phyloP scores from a whole-genome alignment of 768 basidiomycete species.

The Mycena albidolilacea region DNA sequence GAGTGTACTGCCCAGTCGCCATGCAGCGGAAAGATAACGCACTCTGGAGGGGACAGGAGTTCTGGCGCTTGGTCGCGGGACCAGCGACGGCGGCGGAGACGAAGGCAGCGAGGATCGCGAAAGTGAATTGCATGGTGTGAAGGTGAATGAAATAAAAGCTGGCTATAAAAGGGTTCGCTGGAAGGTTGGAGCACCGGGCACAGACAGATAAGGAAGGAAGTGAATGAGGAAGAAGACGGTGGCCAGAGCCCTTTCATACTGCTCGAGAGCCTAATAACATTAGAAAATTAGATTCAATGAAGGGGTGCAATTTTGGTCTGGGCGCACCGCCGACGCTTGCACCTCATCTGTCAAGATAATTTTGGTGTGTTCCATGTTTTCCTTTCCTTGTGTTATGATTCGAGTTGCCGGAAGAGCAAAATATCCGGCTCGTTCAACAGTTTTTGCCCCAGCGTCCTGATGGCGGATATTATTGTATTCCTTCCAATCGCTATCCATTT shows the following conservation, averaged over 20 bases:
- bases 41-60: constrained; percentile 29
- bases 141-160: neutral
- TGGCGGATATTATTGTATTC: too few relatives aligned
- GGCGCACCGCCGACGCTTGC: neutral
- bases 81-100: constrained; percentile 25
- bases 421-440: too few relatives aligned
- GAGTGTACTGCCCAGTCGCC: too few relatives aligned
- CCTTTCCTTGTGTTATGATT: too few relatives aligned
- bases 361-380: too few relatives aligned
- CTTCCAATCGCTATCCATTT: too few relatives aligned
- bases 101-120: constrained; percentile 25
- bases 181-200: constrained; percentile 15
- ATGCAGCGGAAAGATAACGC: neutral
- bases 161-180: neutral
- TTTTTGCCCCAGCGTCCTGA: too few relatives aligned
- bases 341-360: too few relatives aligned
- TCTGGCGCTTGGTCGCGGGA: constrained; percentile 31
- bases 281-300: neutral
- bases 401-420: too few relatives aligned
- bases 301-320: neutral
- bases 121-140: constrained; percentile 26
- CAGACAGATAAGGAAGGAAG: neutral
- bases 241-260: constrained; percentile 8
- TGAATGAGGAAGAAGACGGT: constrained; percentile 15
- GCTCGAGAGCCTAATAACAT: neutral